Evolutionary conservation across 2,329 filamentous ascomycete species (phyloP), one percentile per base, ranked within the genome.

Genomic region (Cadophora sp.): DNA sequence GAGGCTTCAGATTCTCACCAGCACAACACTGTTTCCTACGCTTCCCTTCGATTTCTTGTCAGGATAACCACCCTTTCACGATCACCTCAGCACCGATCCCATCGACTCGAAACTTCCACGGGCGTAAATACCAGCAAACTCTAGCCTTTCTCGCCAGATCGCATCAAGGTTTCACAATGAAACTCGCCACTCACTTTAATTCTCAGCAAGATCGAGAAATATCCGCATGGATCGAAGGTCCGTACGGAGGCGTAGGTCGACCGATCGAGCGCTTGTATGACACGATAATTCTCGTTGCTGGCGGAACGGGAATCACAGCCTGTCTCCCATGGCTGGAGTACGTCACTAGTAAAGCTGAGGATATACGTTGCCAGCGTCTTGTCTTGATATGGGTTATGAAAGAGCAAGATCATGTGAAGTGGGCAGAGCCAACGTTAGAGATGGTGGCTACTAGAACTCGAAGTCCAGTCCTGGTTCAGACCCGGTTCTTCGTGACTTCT

Each of bases 1-100:
- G 39, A 13, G 60, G 60, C 2, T 66, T 74, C 3, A 70, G 30
- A 9, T 77, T 74, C 68, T 69, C 61, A 83, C 67, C 87, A 85
- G 78, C 89, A 85, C 82, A 90, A 84, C 75, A 90, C 87, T 87
- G 88, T 84, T 73, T 73, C 65, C 51, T 78, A 14, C 73, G 76
- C 24, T 72, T 78, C 22, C 74, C 73, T 6, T 24, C 56, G 16
- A 47, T 78, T 14, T 65, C 60, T 11, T 4, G 48, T 13, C 45
- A 76, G 0, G 74, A 72, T 33, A 76, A 75, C 61, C 74, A 77
- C 65, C 76, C 76, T 4, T 78, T 78, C 63, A 76, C 73, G 6
- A 77, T 78, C 39, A 71, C 73, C 2, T 73, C 68, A n/a, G 36
- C 59, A 7, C 62, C 43, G 13, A 30, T 36, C 7, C 43, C 22